Base-by-base conservation (phyloP, 257 asterid species). In the Plantago ovata region DNA sequence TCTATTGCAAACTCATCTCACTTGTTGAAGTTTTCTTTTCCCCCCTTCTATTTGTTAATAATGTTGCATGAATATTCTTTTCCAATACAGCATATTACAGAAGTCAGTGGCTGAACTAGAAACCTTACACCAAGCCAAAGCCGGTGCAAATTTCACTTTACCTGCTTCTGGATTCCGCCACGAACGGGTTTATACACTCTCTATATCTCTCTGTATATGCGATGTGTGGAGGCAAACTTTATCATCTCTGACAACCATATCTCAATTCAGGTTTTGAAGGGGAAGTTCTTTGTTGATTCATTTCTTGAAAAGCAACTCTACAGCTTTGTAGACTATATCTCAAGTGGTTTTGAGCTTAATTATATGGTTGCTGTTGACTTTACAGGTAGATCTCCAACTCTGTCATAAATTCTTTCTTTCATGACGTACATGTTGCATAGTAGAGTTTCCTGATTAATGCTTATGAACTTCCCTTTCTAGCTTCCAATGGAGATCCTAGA, bases 351-450 rank as follows among this genome's bases (percentile, higher is more conserved):
- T 68, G 95, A 89, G 67, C 94, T 89, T 28, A 81, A 69, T 68
- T 89, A 85, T 69, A 85, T 83, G 94, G 94, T 89, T 52, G 94
- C 94, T 44, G 83, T 89, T 69, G 95, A 89, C 75, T 89, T 85
- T 75, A 89, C 95, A 21, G 96, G 95, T 84, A 60, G 21, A 33
- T 45, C 58, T 33, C 52, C 46, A 38, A 8, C 51, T 52, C 7
- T 56, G 49, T 51, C n/a, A n/a, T n/a, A n/a, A n/a, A n/a, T 52
- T 28, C 41, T 39, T 46, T 28, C 47, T 43, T 56, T 48, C 41
- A 33, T 49, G 54, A 4, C n/a, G n/a, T n/a, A n/a, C n/a, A n/a
- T n/a, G n/a, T n/a, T n/a, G n/a, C n/a, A 46, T 22, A 28, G 12
- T 36, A 44, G 22, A 24, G 47, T n/a, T n/a, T n/a, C 62, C 33